Evolutionary conservation across 2,329 filamentous ascomycete species (phyloP).

Genomic region (Fusarium virguliforme): DNA sequence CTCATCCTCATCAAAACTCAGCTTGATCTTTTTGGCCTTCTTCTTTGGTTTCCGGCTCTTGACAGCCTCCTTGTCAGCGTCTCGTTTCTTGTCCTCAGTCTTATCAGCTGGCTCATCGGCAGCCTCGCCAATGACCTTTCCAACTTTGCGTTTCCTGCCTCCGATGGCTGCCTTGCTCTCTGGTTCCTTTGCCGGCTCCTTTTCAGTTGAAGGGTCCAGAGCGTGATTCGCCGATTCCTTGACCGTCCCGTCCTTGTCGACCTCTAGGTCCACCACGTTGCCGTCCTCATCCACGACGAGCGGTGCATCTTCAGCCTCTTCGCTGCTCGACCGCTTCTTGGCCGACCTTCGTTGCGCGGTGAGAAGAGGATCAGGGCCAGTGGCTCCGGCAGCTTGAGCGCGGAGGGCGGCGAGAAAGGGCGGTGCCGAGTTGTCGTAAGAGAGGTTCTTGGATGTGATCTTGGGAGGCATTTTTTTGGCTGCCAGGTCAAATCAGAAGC

Average conservation of each 20-base stretch:
- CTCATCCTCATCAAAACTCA: constrained; percentile 77
- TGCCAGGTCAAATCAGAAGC: constrained; percentile 9
- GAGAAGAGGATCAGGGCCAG: constrained; percentile 69
- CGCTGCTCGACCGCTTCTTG: constrained; percentile 73
- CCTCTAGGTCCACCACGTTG: constrained; percentile 71
- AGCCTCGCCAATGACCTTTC: constrained; percentile 56
- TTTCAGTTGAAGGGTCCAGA: constrained; percentile 47
- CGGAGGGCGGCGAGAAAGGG: constrained; percentile 74
- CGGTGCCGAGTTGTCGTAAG: constrained; percentile 73
- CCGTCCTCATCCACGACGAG: constrained; percentile 82
- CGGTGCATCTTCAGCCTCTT: constrained; percentile 83
- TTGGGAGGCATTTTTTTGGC: constrained; percentile 66
- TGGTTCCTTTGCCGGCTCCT: constrained; percentile 54
- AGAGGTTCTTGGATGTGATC: constrained; percentile 80
- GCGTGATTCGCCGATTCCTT: constrained; percentile 51
- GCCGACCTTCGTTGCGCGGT: constrained; percentile 65
- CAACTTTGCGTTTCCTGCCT: constrained; percentile 70
- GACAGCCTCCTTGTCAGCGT: constrained; percentile 50
- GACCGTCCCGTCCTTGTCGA: constrained; percentile 63
- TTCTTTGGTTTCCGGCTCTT: constrained; percentile 63
- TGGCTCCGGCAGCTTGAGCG: constrained; percentile 66
- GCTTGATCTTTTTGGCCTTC: constrained; percentile 76
- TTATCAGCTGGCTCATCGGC: constrained; percentile 48
- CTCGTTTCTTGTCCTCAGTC: constrained; percentile 26
- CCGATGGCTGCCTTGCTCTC: constrained; percentile 54